Conservation (phyloP, 768 basidiomycete species). For the Termitomyces sp. region DNA sequence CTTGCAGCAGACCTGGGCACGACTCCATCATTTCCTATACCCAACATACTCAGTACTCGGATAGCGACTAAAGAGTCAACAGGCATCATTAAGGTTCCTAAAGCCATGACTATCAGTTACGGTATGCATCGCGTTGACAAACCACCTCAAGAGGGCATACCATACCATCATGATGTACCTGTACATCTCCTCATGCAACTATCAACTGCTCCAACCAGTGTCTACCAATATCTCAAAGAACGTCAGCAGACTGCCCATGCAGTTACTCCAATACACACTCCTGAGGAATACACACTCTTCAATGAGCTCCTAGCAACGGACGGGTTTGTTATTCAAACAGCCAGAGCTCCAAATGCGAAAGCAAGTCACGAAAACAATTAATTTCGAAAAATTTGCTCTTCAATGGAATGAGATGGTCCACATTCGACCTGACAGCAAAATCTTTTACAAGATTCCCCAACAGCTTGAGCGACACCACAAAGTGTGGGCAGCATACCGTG, state of each 20-base stretch:
- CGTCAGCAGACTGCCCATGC: neutral
- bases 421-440: neutral
- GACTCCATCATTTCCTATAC: neutral
- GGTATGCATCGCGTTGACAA: neutral
- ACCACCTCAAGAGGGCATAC: neutral
- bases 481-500: neutral
- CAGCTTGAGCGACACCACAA: neutral
- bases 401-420: neutral
- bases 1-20: neutral
- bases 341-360: no score
- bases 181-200: neutral
- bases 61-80: neutral
- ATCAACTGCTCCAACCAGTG: neutral
- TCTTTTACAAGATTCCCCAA: neutral
- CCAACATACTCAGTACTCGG: neutral
- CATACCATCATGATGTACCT: neutral
- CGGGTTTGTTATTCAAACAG: neutral
- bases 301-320: neutral
- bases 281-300: neutral
- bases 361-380: neutral
- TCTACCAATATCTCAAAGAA: neutral
- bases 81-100: neutral
- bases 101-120: neutral
- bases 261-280: slow-evolving; percentile 1
- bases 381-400: neutral